Base-by-base conservation (phyloP, 2,329 filamentous ascomycete species). In the Fusarium succisae region DNA sequence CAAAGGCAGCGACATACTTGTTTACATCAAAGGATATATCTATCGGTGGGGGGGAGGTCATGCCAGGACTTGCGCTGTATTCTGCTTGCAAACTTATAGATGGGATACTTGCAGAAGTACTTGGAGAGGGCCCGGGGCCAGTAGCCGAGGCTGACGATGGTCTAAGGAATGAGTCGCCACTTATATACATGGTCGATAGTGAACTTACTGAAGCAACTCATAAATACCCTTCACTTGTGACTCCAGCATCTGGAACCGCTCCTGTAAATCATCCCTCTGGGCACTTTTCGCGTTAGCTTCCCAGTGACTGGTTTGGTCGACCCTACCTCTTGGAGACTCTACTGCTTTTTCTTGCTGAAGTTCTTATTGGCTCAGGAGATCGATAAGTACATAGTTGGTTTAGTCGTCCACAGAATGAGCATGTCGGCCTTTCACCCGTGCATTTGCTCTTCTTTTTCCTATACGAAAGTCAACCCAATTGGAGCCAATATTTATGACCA, bases 381-480 rank as follows among this genome's bases (percentile, higher is more conserved):
- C 22, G 44, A n/a, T 69, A 69, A 28, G 50, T 47, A 12, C 50
- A 69, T 7, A 26, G 6, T 11, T 69, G 66, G 2, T 53, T 45
- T 1, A 69, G 18, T 8, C 65, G 50, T 10, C 15, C 5, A 30
- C 66, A 69, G 4, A 69, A 69, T 5, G 66, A 69, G 22, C 65
- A 69, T 22, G n/a, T 45, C 6, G 66, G 66, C 8, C 15, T 43
- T 43, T 69, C 65, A 10, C 57, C 65, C 0, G 65, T 56, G 6
- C 66, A 69, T 30, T 64, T 69, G 10, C 57, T 69, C 43, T 69
- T 69, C 66, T 69, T 69, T 24, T 44, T 47, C 1, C 65, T 69
- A 9, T 0, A 20, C 3, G 0, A 12, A 5, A 15, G 11, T 69
- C 2, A 69, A 15, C 1, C 5, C 12, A 11, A 12, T 1, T 9